Conservation (phyloP, 768 basidiomycete genomes). For the Pulveroboletus frians region DNA sequence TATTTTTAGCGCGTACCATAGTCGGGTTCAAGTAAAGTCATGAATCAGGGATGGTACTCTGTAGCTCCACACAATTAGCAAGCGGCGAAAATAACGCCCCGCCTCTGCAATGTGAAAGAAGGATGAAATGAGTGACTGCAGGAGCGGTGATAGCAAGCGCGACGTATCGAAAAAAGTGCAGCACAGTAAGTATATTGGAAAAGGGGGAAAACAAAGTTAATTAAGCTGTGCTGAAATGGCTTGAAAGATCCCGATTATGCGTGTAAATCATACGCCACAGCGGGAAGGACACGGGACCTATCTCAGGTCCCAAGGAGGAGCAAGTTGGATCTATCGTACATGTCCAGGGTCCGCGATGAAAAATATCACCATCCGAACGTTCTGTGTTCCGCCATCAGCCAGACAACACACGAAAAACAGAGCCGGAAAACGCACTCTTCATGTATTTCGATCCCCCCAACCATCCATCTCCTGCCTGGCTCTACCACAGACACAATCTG, state of each 20-base stretch:
- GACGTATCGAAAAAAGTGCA: no score
- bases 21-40: neutral
- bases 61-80: no score
- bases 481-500: conserved; percentile 34
- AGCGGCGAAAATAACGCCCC: conserved; percentile 2
- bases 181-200: no score
- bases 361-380: conserved; percentile 28
- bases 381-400: conserved; percentile 15
- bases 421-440: conserved; percentile 33
- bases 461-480: conserved; percentile 27
- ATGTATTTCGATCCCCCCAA: conserved; percentile 39
- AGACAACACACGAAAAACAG: neutral
- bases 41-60: no score
- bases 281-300: neutral
- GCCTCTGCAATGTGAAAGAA: neutral
- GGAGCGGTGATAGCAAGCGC: neutral
- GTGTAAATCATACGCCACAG: neutral
- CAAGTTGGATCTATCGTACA: neutral
- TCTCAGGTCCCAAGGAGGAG: neutral
- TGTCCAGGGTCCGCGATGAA: neutral
- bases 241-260: neutral
- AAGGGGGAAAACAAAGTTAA: no score
- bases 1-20: no score
- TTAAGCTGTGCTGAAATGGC: no score
- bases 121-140: no score